These are phyloP conservation scores for Medicago ruthenica DNA, from an alignment of 306 rosid species.

Conservation along the genomic window DNA sequence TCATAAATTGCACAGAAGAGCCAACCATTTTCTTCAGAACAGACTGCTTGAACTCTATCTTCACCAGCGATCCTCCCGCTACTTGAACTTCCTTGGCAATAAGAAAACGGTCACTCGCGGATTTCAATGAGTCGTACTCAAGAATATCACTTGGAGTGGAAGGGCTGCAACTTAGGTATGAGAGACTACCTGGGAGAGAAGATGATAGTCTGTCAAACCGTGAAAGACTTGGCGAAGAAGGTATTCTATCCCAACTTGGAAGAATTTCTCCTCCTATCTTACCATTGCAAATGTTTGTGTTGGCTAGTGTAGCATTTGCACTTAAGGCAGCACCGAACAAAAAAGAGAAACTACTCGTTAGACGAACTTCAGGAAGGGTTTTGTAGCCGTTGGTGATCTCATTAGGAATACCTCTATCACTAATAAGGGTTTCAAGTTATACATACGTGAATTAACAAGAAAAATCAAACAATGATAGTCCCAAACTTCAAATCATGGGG, in stretches of 20 bases:
- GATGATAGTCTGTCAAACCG: constrained; percentile 81
- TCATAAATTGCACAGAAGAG: constrained; percentile 95
- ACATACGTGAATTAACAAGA: background rate
- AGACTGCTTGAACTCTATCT: constrained; percentile 98
- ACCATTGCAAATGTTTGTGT: constrained; percentile 96
- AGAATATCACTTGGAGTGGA: constrained; percentile 62
- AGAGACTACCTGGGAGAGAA: constrained; percentile 78
- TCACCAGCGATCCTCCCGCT: constrained; percentile 99
- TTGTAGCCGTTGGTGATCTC: constrained; percentile 50
- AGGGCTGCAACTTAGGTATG: constrained; percentile 88
- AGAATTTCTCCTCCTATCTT: constrained; percentile 87
- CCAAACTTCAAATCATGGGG: background rate
- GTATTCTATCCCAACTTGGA: constrained; percentile 87
- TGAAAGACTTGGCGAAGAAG: constrained; percentile 78
- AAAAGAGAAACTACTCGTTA: constrained; percentile 93
- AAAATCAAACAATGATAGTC: background rate
- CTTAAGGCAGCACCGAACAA: constrained; percentile 98
- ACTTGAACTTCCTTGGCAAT: constrained; percentile 84
- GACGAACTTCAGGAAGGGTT: constrained; percentile 58
- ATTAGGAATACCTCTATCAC: constrained; percentile 49
- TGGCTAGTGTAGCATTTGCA: constrained; percentile 93
- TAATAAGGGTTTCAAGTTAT: constrained; percentile 27
- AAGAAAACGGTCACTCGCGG: constrained; percentile 74
- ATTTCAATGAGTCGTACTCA: constrained; percentile 72
- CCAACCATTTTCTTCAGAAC: constrained; percentile 99